Evolutionary conservation across 768 basidiomycete genomes (phyloP), one percentile per base, ranked within the genome.

Genomic region (Hericium rajendrae): DNA sequence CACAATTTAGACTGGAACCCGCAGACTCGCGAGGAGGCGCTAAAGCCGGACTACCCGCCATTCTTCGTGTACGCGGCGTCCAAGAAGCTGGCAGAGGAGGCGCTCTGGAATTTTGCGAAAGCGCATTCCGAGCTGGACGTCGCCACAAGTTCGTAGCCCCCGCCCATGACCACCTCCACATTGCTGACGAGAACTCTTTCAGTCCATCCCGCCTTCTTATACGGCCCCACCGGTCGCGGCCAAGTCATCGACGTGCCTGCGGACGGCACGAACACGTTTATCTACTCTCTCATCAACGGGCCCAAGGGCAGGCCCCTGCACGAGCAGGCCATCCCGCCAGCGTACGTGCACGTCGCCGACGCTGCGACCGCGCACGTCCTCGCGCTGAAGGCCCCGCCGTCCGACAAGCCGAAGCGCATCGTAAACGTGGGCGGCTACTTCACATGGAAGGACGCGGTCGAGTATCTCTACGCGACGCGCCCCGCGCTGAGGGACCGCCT

Each of bases 151-250:
- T 32, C 15, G 52, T 39, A 39, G 11, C 16, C 39, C 5, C 37
- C n/a, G 16, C 12, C 40, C 54, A 10, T 12, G 6, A 13, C 16
- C 40, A 2, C 6, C 5, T 18, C 13, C n/a, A 6, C 32, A 51
- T n/a, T 18, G 13, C 5, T 46, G n/a, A 16, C 22, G 12, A 46
- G 43, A 3, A 10, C 32, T 40, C 22, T 4, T 4, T 2, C 61
- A 70, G 69, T 69, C 51, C 63, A 66, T n/a, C 69, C 69, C 3
- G 65, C 67, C 0, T 66, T 67, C 59, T 53, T 70, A 18, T 65
- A 64, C 48, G 68, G 69, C 10, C 67, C 65, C 12, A 60, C 62
- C 18, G 49, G 55, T 22, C 54, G 57, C 0, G 65, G 62, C 28
- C 59, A 58, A 55, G 58, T 60, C 18, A 46, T 61, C 37, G 38